phyloP scores from a whole-genome alignment of 495 filamentous ascomycete species.

The Neurospora sp. region DNA sequence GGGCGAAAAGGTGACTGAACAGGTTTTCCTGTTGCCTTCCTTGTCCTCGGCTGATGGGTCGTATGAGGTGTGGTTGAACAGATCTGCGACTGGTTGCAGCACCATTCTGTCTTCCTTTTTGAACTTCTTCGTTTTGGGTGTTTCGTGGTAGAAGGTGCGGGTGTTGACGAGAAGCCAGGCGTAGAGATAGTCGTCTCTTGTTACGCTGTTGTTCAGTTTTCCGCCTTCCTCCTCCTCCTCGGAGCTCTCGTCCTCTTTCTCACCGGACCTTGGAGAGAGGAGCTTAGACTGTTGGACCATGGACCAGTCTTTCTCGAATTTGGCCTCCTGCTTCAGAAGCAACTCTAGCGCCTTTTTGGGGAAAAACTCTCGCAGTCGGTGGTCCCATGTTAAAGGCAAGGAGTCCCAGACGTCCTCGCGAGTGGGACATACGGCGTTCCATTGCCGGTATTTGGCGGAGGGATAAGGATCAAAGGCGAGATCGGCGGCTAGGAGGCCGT shows the following conservation, averaged over 20 bases:
- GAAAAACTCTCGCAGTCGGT: conserved; percentile 35
- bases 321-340: conserved; percentile 49
- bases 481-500: conserved; percentile 62
- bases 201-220: conserved; percentile 31
- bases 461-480: conserved; percentile 42
- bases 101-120: conserved; percentile 64
- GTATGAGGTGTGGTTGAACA: conserved; percentile 60
- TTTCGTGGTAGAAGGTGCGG: conserved; percentile 68
- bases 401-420: conserved; percentile 45
- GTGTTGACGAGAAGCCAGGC: conserved; percentile 79
- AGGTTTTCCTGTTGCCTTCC: conserved; percentile 16
- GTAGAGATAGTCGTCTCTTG: conserved; percentile 50
- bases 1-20: conserved; percentile 50
- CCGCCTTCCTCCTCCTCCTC: background rate
- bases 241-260: background rate
- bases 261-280: background rate
- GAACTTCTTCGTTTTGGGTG: conserved; percentile 37
- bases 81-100: conserved; percentile 75
- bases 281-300: conserved; percentile 35
- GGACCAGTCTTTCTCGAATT: conserved; percentile 54
- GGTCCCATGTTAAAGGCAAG: conserved; percentile 64
- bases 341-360: conserved; percentile 37
- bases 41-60: conserved; percentile 35
- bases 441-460: conserved; percentile 31
- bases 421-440: conserved; percentile 62